A percentile compares a stretch with the other conserved stretches of the same genome.
Evolutionary conservation across 208 protist genomes (phyloP).

Genomic region (Strigomonas oncopelti): DNA sequence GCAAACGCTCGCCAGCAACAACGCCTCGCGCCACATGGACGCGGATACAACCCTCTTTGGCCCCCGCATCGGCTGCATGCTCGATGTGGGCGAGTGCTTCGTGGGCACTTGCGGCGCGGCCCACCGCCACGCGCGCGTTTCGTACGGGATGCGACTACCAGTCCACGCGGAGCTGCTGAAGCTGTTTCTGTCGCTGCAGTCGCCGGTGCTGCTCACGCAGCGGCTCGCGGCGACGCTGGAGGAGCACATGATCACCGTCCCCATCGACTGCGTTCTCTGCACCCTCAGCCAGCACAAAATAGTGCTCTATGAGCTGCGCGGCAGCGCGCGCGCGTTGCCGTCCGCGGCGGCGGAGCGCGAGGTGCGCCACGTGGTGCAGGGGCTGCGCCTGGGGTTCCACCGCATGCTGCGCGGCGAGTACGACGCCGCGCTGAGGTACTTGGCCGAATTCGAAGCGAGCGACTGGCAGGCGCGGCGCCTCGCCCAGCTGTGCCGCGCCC

Average conservation of each 20-base stretch:
- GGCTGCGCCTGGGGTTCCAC: conserved; percentile 36
- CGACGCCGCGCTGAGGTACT: conserved; percentile 20
- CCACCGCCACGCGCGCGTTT: conserved; percentile 33
- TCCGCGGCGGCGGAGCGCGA: conserved; percentile 12
- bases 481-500: conserved; percentile 22
- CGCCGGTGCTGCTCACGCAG: conserved; percentile 45
- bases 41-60: conserved; percentile 21
- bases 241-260: conserved; percentile 41
- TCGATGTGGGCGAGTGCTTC: conserved; percentile 65
- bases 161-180: conserved; percentile 32
- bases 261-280: conserved; percentile 40
- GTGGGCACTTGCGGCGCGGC: conserved; percentile 60
- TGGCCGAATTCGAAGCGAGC: conserved; percentile 22
- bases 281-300: conserved; percentile 15
- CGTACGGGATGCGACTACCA: conserved; percentile 28
- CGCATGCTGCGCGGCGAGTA: conserved; percentile 54
- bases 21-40: conserved; percentile 17
- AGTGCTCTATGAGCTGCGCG: conserved; percentile 56
- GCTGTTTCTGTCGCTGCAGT: conserved; percentile 33
- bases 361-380: conserved; percentile 20
- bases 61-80: conserved; percentile 31
- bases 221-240: conserved; percentile 44
- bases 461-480: conserved; percentile 46
- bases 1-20: background rate
- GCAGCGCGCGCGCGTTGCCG: conserved; percentile 19